Conservation (phyloP, 306 rosid species). For the Myrica gale region DNA sequence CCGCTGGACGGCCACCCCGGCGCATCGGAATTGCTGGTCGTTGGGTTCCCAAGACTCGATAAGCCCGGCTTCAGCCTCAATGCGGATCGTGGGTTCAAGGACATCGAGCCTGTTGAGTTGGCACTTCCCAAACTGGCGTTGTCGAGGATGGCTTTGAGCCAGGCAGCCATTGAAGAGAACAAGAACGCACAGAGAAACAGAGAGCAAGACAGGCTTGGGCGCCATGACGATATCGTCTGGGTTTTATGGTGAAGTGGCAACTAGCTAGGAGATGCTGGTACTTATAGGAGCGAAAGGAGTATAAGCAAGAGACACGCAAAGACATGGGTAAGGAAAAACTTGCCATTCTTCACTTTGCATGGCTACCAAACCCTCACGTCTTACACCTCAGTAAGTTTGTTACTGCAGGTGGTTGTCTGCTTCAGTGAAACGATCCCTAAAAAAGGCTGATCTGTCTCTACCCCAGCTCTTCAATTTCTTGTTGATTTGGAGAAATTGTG, state of each 20-base stretch:
- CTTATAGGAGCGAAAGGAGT: not conserved
- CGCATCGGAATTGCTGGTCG: conserved; percentile 38
- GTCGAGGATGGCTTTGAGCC: not conserved
- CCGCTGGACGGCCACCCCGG: conserved; percentile 33
- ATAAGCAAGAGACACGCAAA: conserved; percentile 33
- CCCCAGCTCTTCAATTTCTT: too few relatives aligned
- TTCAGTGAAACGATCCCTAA: not conserved
- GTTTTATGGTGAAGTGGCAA: conserved; percentile 11
- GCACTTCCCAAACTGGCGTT: conserved; percentile 24
- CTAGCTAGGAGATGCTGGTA: not conserved
- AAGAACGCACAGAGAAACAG: conserved; percentile 41
- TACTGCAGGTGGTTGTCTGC: conserved; percentile 28
- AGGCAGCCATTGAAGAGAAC: conserved; percentile 41
- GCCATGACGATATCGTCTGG: conserved; percentile 37
- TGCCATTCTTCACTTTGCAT: conserved; percentile 56
- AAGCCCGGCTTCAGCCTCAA: conserved; percentile 38
- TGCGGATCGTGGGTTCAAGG: conserved; percentile 34
- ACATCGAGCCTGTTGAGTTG: conserved; percentile 34
- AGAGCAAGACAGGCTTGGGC: conserved; percentile 32
- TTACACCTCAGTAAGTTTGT: conserved; percentile 42
- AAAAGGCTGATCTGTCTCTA: too few relatives aligned
- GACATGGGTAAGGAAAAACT: conserved; percentile 15
- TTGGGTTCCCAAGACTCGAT: conserved; percentile 47
- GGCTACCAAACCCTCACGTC: conserved; percentile 5
- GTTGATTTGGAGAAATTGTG: too few relatives aligned